Evolutionary conservation across 1,284 basidiomycete species (phyloP).

Genomic region (Melampsora larici-populina): DNA sequence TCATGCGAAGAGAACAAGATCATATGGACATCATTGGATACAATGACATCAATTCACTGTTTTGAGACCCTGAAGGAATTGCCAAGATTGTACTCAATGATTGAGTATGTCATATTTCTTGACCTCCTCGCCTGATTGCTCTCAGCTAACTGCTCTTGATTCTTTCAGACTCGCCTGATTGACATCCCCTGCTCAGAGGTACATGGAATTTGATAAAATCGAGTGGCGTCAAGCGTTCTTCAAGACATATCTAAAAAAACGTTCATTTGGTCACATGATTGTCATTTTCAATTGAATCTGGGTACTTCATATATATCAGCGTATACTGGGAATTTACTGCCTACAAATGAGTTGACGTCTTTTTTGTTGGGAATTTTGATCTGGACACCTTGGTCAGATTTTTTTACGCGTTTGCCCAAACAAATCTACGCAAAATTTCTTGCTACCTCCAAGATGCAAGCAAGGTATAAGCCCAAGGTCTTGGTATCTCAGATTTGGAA

Average conservation of each 20-base stretch:
- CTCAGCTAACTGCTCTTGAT: background rate
- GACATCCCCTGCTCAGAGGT: conserved; percentile 85
- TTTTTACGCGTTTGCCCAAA: conserved; percentile 86
- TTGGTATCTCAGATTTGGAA: conserved; percentile 97
- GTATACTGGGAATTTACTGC: conserved; percentile 92
- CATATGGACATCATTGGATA: conserved; percentile 96
- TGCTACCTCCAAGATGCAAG: conserved; percentile 85
- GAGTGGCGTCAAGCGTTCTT: conserved; percentile 93
- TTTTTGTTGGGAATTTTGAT: conserved; percentile 86
- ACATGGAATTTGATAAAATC: conserved; percentile 89
- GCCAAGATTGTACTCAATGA: conserved; percentile 82
- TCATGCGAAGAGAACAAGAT: conserved; percentile 80
- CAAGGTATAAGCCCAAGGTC: conserved; percentile 96
- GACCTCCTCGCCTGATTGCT: background rate
- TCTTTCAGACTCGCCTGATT: conserved; percentile 70
- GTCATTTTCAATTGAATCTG: conserved; percentile 98
- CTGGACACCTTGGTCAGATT: conserved; percentile 91
- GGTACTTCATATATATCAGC: conserved; percentile 87
- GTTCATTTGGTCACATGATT: conserved; percentile 85
- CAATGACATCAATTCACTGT: conserved; percentile 97
- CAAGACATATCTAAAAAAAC: conserved; percentile 95
- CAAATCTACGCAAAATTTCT: conserved; percentile 89
- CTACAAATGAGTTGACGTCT: conserved; percentile 58
- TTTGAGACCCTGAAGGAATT: conserved; percentile 99
- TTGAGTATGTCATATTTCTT: conserved; percentile 62